phyloP scores from a whole-genome alignment of 371 early-diverging fungal species.

The Aphelidium insulamus region DNA sequence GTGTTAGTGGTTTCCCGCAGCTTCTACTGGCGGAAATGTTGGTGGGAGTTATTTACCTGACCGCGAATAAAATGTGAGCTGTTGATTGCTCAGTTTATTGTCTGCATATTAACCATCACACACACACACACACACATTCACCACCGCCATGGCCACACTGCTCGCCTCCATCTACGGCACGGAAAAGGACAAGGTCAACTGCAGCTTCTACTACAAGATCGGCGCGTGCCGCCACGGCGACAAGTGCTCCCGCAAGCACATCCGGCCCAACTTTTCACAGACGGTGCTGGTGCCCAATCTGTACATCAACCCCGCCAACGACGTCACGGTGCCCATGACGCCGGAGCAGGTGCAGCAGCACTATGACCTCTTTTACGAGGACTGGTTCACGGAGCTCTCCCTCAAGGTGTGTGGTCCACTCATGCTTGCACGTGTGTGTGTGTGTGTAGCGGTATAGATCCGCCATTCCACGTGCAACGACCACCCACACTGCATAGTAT shows the following conservation, averaged over 20 bases:
- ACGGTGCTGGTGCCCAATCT: conserved; percentile 83
- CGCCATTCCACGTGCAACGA: too few relatives aligned
- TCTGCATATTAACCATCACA: too few relatives aligned
- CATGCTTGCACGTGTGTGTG: too few relatives aligned
- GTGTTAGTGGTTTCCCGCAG: too few relatives aligned
- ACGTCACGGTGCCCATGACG: conserved; percentile 38
- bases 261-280: conserved; percentile 83
- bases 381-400: conserved; percentile 83
- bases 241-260: conserved; percentile 90
- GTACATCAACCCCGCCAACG: conserved; percentile 80
- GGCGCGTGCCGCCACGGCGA: conserved; percentile 96
- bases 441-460: too few relatives aligned
- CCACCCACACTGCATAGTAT: too few relatives aligned
- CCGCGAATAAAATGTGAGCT: too few relatives aligned
- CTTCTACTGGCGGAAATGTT: too few relatives aligned
- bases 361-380: conserved; percentile 92
- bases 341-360: conserved; percentile 65
- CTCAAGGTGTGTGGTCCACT: too few relatives aligned
- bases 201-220: conserved; percentile 96
- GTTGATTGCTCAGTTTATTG: too few relatives aligned
- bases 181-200: conserved; percentile 91
- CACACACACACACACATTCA: too few relatives aligned
- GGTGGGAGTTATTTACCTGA: too few relatives aligned
- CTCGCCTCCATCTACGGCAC: conserved; percentile 83
- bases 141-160: conserved; percentile 54